phyloP scores from a whole-genome alignment of 2,329 filamentous ascomycete species.

The Hypoxylon sp. region DNA sequence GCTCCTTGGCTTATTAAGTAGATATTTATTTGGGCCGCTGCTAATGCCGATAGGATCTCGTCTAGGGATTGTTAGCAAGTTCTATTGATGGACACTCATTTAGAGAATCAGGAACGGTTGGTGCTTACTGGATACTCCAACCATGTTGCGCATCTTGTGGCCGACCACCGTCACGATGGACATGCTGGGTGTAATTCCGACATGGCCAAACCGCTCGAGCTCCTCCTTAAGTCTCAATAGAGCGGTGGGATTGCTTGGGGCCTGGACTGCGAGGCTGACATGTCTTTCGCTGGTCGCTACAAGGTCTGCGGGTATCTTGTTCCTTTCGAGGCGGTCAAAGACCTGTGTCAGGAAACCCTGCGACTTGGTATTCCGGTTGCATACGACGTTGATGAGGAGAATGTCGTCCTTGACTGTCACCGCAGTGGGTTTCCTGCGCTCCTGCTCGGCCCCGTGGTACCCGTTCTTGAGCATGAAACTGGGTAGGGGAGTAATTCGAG shows the following conservation, averaged over 20 bases:
- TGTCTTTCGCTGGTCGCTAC: slow-evolving; percentile 51
- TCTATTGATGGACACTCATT: background rate
- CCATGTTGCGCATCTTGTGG: slow-evolving; percentile 52
- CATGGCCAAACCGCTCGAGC: slow-evolving; percentile 49
- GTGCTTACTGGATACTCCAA: slow-evolving; percentile 50
- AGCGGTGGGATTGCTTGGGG: slow-evolving; percentile 42
- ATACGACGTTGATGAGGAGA: slow-evolving; percentile 49
- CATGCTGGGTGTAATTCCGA: slow-evolving; percentile 47
- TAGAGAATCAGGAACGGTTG: background rate
- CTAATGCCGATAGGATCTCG: slow-evolving; percentile 49
- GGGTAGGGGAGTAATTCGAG: slow-evolving; percentile 37
- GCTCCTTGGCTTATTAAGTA: slow-evolving; percentile 51
- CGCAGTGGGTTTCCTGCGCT: slow-evolving; percentile 50
- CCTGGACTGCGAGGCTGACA: slow-evolving; percentile 50
- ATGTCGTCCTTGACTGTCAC: slow-evolving; percentile 51
- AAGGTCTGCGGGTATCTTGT: slow-evolving; percentile 49
- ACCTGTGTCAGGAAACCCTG: slow-evolving; percentile 50
- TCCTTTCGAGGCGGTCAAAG: slow-evolving; percentile 49
- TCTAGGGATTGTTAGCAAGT: slow-evolving; percentile 36
- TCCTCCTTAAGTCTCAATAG: slow-evolving; percentile 48
- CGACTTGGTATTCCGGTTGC: slow-evolving; percentile 51
- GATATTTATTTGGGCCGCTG: slow-evolving; percentile 49
- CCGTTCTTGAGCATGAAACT: slow-evolving; percentile 52
- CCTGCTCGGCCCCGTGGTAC: slow-evolving; percentile 48
- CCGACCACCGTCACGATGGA: slow-evolving; percentile 51